Evolutionary conservation across 495 filamentous ascomycete species (phyloP), one percentile per base, ranked within the genome.

Genomic region (Neurospora cerealis): DNA sequence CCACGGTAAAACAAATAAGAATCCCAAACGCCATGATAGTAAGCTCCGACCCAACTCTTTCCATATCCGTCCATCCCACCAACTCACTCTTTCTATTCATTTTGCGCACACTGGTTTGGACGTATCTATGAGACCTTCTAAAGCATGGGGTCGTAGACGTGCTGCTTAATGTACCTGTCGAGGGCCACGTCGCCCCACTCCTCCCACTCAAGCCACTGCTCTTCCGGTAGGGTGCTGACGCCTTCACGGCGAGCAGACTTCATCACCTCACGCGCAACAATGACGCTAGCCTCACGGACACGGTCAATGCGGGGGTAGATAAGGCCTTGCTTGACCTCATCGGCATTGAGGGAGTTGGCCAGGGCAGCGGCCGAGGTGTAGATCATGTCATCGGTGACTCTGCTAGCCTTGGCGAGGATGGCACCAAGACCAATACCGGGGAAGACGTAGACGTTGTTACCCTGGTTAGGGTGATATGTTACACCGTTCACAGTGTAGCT

Each of bases 381-480:
- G 71, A 94, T 91, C 96, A 98, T 99, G 81, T 90, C 90, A 81
- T 99, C 94, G 41, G 96, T 98, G 75, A 99, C 89, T 77, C 90
- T 90, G 79, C 91, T 91, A 60, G 93, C 88, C 86, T 97, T 95
- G 85, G 90, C 91, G 46, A 99, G 91, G 79, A 99, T 97, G 74
- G 95, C 93, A 73, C 94, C 96, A 40, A 98, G 89, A 42, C 96
- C 96, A 74, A 99, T 94, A 79, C 96, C 96, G 4, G 96, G 96
- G 90, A 99, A 99, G 69, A 99, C 94, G 77, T 98, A 99, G 85
- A 89, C 87, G 85, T 96, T 96, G 87, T 88, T 89, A 71, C 92
- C 96, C 86, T 99, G 96, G 82, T 96, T 96, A 24, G 96, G 93
- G 81, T 92, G 90, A 84, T 95, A 90, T 66, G 89, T 91, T 72